A percentile compares a stretch with the other conserved stretches of the same genome.
Evolutionary conservation across 2,329 filamentous ascomycete genomes (phyloP).

Genomic region (Epichloe sylvatica): DNA sequence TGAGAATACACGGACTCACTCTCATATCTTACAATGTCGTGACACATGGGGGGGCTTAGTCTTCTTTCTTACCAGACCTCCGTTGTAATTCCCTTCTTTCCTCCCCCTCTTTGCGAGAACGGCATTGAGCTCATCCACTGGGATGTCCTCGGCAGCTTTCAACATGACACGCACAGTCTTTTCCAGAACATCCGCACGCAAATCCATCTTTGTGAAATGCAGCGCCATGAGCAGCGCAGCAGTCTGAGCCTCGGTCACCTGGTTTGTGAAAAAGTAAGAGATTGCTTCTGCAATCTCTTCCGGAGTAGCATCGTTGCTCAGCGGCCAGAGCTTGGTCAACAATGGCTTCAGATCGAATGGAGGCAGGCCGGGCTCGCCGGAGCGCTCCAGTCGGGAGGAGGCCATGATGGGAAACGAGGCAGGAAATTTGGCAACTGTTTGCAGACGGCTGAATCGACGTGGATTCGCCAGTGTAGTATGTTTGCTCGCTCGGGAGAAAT

Average conservation of each 20-base stretch:
- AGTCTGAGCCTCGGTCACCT: conserved; percentile 75
- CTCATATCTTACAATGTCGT: background rate
- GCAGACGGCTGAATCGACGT: background rate
- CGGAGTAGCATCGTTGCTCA: conserved; percentile 45
- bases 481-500: background rate
- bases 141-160: conserved; percentile 58
- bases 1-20: conserved; percentile 4
- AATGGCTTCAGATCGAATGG: conserved; percentile 53
- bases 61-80: conserved; percentile 56
- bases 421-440: background rate
- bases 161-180: conserved; percentile 78
- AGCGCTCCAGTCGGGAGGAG: conserved; percentile 12
- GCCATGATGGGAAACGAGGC: conserved; percentile 15
- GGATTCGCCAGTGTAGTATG: too few species aligned
- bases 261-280: conserved; percentile 80
- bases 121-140: conserved; percentile 44
- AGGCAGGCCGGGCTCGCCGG: conserved; percentile 17
- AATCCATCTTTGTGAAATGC: conserved; percentile 80
- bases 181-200: conserved; percentile 71
- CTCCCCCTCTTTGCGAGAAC: conserved; percentile 47
- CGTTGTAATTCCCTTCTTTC: conserved; percentile 60
- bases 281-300: conserved; percentile 82
- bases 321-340: conserved; percentile 58
- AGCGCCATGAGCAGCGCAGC: conserved; percentile 79
- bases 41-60: background rate